phyloP scores from a whole-genome alignment of 2,329 filamentous ascomycete species.

The Botrytis cinerea region DNA sequence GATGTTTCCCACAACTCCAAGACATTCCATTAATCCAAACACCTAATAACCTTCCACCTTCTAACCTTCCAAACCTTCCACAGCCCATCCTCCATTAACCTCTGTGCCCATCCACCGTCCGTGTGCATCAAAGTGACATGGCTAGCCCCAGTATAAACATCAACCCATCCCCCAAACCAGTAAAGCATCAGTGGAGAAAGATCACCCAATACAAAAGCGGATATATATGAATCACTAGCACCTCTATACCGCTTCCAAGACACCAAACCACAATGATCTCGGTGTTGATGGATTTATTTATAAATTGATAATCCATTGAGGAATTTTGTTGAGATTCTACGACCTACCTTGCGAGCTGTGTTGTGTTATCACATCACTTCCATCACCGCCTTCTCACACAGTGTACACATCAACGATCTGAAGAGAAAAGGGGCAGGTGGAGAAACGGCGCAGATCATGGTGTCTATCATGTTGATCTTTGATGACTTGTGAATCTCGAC shows the following conservation, averaged over 20 bases:
- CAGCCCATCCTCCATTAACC: not conserved
- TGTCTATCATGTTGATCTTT: not conserved
- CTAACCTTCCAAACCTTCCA: not conserved
- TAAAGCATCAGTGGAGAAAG: not conserved
- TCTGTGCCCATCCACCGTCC: not conserved
- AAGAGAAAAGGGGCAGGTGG: not conserved
- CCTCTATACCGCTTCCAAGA: not conserved
- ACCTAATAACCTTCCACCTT: not conserved
- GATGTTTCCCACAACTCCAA: not conserved
- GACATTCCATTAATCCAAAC: not conserved
- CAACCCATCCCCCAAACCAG: not conserved
- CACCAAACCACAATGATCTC: not conserved
- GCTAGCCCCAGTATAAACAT: not conserved
- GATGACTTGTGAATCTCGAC: not conserved
- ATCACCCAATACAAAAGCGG: constrained; percentile 4
- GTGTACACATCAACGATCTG: not conserved
- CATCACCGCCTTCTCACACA: not conserved
- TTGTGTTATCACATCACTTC: not conserved
- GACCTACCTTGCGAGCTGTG: not conserved
- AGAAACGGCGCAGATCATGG: not conserved
- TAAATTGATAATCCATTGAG: not conserved
- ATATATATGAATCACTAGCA: too few relatives aligned
- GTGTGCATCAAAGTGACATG: not conserved
- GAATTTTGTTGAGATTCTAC: not conserved
- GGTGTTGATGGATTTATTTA: not conserved